Base-by-base conservation (phyloP, 2,329 filamentous ascomycete species). In the Metarhizium album region DNA sequence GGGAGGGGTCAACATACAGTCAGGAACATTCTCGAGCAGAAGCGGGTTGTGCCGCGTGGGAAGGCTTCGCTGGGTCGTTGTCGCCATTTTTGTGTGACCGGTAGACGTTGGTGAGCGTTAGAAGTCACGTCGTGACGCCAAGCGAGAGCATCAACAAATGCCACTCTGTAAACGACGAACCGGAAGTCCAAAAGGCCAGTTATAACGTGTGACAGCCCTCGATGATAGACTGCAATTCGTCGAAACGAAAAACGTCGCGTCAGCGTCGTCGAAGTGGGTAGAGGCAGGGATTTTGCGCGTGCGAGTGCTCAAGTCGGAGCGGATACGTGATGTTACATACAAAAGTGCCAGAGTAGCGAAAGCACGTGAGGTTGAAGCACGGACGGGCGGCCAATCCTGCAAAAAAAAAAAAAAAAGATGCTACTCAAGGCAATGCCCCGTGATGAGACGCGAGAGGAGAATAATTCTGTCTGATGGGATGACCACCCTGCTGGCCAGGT, bases 1-100 rank as follows among this genome's bases (percentile, higher is more conserved):
- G 47, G 46, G 20, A 45, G 46, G 50, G 45, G 38, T 23, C 50
- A 50, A 59, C 59, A 52, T 84, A 88, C 84, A 79, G 48, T 72
- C 62, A 49, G 84, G 84, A 50, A 83, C 73, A 57, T 80, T 75
- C 53, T 82, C 78, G 24, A 78, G 74, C 67, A 88, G 77, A 55
- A 86, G 73, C 56, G 79, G 82, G 65, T 88, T 88, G 63, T 76
- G 74, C 68, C 73, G 73, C 59, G 71, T 68, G 33, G 84, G 84
- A 56, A 88, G 71, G 46, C 64, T 67, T 65, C 79, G 63, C 51
- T 59, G 58, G 47, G 54, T 62, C 18, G 63, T 59, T 45, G 61
- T 56, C 38, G 64, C 64, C 70, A 74, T 74, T 42, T 45, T 51
- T 31, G 16, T 40, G 24, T 9, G 20, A n/a, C 20, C 35, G 40